phyloP scores from a whole-genome alignment of 768 basidiomycete genomes.

The Pleurotus ostreatus region DNA sequence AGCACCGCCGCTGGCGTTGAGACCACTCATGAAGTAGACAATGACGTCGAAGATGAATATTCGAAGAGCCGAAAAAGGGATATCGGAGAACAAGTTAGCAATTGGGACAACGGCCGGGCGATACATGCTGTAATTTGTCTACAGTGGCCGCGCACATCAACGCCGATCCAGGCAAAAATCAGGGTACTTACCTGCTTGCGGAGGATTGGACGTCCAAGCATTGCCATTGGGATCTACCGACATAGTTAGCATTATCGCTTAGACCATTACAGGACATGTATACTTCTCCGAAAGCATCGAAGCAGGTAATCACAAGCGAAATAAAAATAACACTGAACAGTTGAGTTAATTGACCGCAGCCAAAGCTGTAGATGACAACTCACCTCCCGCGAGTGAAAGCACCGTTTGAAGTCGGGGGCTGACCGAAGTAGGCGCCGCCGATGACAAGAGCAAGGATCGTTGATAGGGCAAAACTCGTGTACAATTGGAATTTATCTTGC shows the following conservation, averaged over 20 bases:
- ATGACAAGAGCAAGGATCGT: conserved; percentile 60
- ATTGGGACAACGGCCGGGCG: conserved; percentile 60
- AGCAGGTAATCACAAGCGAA: conserved; percentile 59
- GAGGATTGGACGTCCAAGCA: conserved; percentile 76
- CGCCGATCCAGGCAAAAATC: background rate
- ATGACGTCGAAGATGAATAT: conserved; percentile 60
- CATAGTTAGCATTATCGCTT: conserved; percentile 35
- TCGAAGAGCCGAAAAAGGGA: conserved; percentile 62
- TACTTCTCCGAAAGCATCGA: conserved; percentile 73
- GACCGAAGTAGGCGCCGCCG: conserved; percentile 71
- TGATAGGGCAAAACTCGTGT: conserved; percentile 62
- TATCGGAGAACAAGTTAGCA: conserved; percentile 65
- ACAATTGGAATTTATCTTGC: conserved; percentile 77
- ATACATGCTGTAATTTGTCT: conserved; percentile 62
- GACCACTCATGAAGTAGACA: conserved; percentile 63
- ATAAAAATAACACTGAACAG: conserved; percentile 58
- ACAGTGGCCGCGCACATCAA: background rate
- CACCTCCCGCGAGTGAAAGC: conserved; percentile 82
- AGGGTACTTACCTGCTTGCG: conserved; percentile 47
- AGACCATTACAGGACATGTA: conserved; percentile 13
- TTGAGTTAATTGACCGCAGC: background rate
- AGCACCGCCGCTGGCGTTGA: conserved; percentile 38
- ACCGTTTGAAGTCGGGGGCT: conserved; percentile 69
- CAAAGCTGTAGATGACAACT: background rate
- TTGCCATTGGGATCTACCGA: conserved; percentile 64